A percentile compares a stretch with the other conserved stretches of the same genome.
phyloP scores from a whole-genome alignment of 441 rosid genomes.

The Jatropha multifida region DNA sequence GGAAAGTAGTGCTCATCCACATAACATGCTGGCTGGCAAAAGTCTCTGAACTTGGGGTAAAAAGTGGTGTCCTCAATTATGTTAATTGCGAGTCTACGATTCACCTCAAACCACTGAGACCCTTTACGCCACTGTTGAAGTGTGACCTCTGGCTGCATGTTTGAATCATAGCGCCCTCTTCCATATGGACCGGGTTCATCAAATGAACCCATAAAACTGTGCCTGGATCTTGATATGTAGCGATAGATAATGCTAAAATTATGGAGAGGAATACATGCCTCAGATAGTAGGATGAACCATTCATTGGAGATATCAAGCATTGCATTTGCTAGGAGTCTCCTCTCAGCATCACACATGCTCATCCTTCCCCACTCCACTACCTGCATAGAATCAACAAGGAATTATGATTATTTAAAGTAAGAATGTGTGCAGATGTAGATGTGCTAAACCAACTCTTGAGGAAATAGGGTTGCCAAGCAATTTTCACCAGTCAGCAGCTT shows the following conservation, averaged over 20 bases:
- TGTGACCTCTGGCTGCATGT: conserved; percentile 65
- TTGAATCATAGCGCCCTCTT: conserved; percentile 65
- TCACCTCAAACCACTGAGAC: conserved; percentile 89
- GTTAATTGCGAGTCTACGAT: conserved; percentile 58
- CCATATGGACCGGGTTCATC: conserved; percentile 80
- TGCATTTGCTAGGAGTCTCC: conserved; percentile 86
- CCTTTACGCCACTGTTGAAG: conserved; percentile 91
- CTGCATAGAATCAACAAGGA: conserved; percentile 36
- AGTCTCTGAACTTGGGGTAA: conserved; percentile 74
- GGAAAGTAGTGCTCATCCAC: conserved; percentile 94
- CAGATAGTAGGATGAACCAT: conserved; percentile 87
- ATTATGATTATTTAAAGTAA: not conserved
- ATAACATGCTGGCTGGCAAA: conserved; percentile 75
- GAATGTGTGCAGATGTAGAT: not conserved
- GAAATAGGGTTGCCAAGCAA: not conserved
- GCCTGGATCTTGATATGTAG: conserved; percentile 57
- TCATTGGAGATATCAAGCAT: conserved; percentile 87
- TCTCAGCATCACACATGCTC: conserved; percentile 96
- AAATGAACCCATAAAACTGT: conserved; percentile 78
- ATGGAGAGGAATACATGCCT: conserved; percentile 87
- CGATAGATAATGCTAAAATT: conserved; percentile 58
- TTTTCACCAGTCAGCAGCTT: not conserved
- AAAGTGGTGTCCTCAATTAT: conserved; percentile 59
- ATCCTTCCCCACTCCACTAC: conserved; percentile 83
- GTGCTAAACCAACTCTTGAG: not conserved